A percentile compares a stretch with the other conserved stretches of the same genome.
phyloP scores from a whole-genome alignment of 2,329 filamentous ascomycete genomes.

The Diaporthe vaccinii region DNA sequence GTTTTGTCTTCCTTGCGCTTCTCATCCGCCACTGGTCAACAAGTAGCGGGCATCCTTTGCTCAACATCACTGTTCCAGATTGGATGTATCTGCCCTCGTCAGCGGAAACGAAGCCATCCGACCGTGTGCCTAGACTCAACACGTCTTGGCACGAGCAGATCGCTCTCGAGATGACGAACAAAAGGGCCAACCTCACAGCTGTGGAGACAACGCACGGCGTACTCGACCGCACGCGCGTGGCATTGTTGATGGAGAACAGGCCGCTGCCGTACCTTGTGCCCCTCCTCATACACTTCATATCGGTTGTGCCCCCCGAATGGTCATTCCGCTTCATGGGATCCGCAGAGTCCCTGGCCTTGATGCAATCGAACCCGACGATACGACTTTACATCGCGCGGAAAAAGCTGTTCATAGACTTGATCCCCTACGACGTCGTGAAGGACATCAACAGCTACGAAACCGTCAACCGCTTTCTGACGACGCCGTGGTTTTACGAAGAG shows the following conservation, averaged over 20 bases:
- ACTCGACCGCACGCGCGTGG: conserved; percentile 51
- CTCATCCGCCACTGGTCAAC: neutral
- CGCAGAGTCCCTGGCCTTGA: conserved; percentile 56
- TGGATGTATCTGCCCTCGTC: neutral
- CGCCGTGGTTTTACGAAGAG: conserved; percentile 64
- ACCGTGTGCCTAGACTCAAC: neutral
- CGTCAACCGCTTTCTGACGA: conserved; percentile 66
- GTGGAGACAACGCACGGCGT: neutral
- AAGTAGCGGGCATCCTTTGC: neutral
- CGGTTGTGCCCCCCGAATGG: conserved; percentile 69
- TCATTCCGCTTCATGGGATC: conserved; percentile 69
- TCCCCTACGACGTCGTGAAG: conserved; percentile 61
- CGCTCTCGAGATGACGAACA: neutral
- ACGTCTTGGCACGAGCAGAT: conserved; percentile 31
- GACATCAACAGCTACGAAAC: conserved; percentile 63
- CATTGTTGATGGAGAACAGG: conserved; percentile 67
- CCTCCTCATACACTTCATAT: conserved; percentile 68
- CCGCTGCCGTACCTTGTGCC: conserved; percentile 63
- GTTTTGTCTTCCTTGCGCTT: neutral
- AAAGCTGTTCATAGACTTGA: conserved; percentile 64
- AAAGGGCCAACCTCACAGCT: conserved; percentile 6
- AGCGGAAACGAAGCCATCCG: neutral
- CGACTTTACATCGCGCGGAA: conserved; percentile 52
- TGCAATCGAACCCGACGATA: conserved; percentile 28
- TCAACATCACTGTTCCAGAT: neutral